phyloP scores from a whole-genome alignment of 768 basidiomycete species.

The Clathrus columnatus region DNA sequence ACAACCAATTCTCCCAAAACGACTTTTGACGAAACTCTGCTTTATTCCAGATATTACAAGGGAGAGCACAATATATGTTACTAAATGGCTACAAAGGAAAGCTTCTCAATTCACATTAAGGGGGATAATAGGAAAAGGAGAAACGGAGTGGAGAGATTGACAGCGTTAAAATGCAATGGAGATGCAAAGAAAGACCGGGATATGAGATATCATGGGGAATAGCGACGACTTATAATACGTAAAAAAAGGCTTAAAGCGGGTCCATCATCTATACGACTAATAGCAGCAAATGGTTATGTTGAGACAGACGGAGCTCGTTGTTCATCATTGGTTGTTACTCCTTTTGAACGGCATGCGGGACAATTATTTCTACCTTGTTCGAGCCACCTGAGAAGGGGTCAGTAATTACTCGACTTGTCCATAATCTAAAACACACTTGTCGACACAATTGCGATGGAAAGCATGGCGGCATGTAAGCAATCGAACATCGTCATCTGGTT shows the following conservation, averaged over 20 bases:
- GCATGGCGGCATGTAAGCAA: constrained; percentile 77
- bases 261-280: not conserved
- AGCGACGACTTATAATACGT: too few species aligned
- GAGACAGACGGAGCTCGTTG: not conserved
- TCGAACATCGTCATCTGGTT: constrained; percentile 66
- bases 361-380: constrained; percentile 82
- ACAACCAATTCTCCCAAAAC: too few species aligned
- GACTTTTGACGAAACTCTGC: too few species aligned
- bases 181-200: too few species aligned
- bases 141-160: not conserved
- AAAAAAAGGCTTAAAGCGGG: not conserved
- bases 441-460: constrained; percentile 87
- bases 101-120: not conserved
- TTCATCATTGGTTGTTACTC: constrained; percentile 6
- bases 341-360: constrained; percentile 70
- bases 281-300: not conserved
- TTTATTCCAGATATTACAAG: not conserved
- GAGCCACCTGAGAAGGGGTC: constrained; percentile 49
- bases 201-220: too few species aligned
- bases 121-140: not conserved
- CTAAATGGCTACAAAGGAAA: not conserved
- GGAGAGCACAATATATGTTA: not conserved
- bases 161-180: too few species aligned
- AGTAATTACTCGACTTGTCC: not conserved
- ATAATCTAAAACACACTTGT: constrained; percentile 23